These are phyloP conservation scores for Eurotiales sp. DNA, from an alignment of 2,329 filamentous ascomycete species.

Conservation along the genomic window DNA sequence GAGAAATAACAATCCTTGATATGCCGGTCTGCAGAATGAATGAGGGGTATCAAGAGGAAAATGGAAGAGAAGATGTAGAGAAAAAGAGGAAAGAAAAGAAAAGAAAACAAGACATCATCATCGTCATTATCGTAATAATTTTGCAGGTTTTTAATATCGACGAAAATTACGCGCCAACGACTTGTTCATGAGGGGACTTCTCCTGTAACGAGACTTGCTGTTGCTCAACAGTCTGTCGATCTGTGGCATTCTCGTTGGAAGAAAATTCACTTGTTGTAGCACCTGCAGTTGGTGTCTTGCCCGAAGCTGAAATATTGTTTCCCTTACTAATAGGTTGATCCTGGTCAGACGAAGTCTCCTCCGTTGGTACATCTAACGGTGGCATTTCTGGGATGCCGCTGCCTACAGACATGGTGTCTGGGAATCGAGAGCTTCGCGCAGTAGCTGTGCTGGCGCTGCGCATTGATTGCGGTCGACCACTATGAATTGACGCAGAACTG, in stretches of 20 bases:
- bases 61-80: slow-evolving; percentile 3
- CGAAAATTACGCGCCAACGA: slow-evolving; percentile 26
- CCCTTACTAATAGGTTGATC: not conserved
- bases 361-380: slow-evolving; percentile 5
- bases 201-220: slow-evolving; percentile 18
- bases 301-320: not conserved
- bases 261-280: slow-evolving; percentile 4
- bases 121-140: not conserved
- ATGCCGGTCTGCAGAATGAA: not conserved
- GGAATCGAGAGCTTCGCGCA: slow-evolving; percentile 48
- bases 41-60: slow-evolving; percentile 12
- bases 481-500: slow-evolving; percentile 26
- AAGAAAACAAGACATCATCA: slow-evolving; percentile 7
- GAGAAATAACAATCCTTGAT: slow-evolving; percentile 1
- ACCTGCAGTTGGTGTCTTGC: not conserved
- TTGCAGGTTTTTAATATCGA: not conserved
- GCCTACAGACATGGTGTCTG: slow-evolving; percentile 23
- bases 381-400: slow-evolving; percentile 22
- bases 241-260: not conserved
- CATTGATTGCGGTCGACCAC: slow-evolving; percentile 56
- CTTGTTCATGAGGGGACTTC: slow-evolving; percentile 23
- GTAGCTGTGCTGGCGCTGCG: slow-evolving; percentile 66
- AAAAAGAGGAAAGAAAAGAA: slow-evolving; percentile 10
- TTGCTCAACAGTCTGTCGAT: slow-evolving; percentile 7
- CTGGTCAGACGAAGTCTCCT: slow-evolving; percentile 1